Conservation (phyloP, 768 basidiomycete species). For the Dacryopinax spathularia region DNA sequence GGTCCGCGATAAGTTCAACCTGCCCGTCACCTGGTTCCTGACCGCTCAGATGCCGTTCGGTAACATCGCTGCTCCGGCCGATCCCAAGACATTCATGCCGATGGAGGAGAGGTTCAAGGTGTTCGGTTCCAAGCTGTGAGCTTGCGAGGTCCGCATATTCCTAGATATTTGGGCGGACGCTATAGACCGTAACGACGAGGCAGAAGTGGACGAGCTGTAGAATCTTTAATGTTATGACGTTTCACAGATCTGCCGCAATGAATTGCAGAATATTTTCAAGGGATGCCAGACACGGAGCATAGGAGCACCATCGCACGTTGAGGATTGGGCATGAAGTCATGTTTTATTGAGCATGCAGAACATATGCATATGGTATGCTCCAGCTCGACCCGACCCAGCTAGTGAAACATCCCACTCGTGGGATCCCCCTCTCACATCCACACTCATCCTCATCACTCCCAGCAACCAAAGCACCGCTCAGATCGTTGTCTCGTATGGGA, state of each 20-base stretch:
- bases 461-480: conserved; percentile 31
- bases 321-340: conserved; percentile 3
- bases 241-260: no score
- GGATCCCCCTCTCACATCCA: not conserved
- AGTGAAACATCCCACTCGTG: not conserved
- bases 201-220: no score
- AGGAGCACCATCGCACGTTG: no score
- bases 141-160: no score
- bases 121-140: conserved; percentile 7
- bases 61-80: conserved; percentile 16
- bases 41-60: conserved; percentile 25
- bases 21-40: conserved; percentile 15
- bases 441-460: not conserved
- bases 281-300: no score
- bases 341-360: conserved; percentile 1
- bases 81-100: conserved; percentile 20
- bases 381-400: conserved; percentile 1
- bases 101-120: conserved; percentile 24
- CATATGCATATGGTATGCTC: not conserved
- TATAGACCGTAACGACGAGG: no score
- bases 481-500: conserved; percentile 93
- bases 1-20: conserved; percentile 10
- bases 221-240: no score
- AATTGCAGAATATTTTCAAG: no score
- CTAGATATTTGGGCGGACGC: no score